phyloP scores from a whole-genome alignment of 75 land plant genomes.

The Isoetes taiwanensis region DNA sequence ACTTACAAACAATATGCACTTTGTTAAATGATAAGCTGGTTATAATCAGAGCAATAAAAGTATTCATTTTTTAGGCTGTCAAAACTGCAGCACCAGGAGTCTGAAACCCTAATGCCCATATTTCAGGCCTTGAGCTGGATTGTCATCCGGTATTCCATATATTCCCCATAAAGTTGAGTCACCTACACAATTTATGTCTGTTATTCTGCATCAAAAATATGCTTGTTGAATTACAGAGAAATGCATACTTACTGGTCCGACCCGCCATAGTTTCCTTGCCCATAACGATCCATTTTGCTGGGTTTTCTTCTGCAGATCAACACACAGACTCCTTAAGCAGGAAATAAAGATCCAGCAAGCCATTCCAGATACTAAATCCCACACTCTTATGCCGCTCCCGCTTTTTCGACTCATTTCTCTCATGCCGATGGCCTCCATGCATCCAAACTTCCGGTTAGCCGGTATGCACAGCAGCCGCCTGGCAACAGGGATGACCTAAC shows the following conservation, averaged over 20 bases:
- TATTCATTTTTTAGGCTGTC: slow-evolving; percentile 58
- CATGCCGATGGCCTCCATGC: too few species aligned
- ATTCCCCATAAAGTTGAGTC: slow-evolving; percentile 89
- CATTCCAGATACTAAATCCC: too few species aligned
- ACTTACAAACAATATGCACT: not conserved
- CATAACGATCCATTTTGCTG: too few species aligned
- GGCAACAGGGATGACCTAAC: too few species aligned
- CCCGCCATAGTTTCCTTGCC: too few species aligned
- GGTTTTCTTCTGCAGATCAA: slow-evolving; percentile 59
- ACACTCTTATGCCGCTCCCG: too few species aligned
- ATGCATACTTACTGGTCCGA: slow-evolving; percentile 47
- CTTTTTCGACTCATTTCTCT: too few species aligned
- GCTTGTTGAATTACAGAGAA: not conserved
- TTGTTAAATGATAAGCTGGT: slow-evolving; percentile 41
- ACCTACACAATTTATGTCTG: too few species aligned
- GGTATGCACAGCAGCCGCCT: too few species aligned
- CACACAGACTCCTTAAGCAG: slow-evolving; percentile 74
- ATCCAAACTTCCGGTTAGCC: too few species aligned
- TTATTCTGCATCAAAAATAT: not conserved
- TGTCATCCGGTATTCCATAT: slow-evolving; percentile 63
- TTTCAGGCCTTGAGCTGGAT: slow-evolving; percentile 62
- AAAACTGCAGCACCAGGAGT: slow-evolving; percentile 99
- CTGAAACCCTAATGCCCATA: slow-evolving; percentile 84
- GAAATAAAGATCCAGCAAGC: too few species aligned
- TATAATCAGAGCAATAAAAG: slow-evolving; percentile 82